Evolutionary conservation across 192 early-diverging fungal species (phyloP).

Genomic region (Podila verticillata): DNA sequence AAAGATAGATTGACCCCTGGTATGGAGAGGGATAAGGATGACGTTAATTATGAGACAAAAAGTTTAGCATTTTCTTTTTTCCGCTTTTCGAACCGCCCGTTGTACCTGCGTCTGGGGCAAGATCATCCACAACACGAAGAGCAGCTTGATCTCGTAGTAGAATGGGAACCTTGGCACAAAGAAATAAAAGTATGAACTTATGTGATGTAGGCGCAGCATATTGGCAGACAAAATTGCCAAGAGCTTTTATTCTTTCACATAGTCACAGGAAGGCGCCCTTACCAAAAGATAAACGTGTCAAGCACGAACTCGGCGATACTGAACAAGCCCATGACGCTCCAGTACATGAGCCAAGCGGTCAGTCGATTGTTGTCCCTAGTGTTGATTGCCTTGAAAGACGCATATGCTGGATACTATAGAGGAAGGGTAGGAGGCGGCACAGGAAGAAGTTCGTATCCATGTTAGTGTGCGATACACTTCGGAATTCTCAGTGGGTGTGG

Average conservation of each 20-base stretch:
- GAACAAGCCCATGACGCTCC: conserved; percentile 49
- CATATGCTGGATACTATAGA: conserved; percentile 45
- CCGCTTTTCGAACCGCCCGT: not conserved
- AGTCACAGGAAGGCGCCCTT: not conserved
- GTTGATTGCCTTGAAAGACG: conserved; percentile 46
- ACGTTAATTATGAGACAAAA: too few species aligned
- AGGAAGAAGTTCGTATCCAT: too few species aligned
- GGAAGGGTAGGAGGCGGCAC: not conserved
- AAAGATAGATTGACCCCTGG: conserved; percentile 47
- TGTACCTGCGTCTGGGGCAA: conserved; percentile 45
- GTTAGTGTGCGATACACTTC: too few species aligned
- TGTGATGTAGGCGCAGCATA: not conserved
- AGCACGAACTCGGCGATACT: conserved; percentile 33
- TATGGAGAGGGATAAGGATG: not conserved
- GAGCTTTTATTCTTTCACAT: not conserved
- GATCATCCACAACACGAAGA: conserved; percentile 50
- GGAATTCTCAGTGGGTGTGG: too few species aligned
- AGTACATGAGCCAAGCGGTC: conserved; percentile 52
- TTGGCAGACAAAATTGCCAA: not conserved
- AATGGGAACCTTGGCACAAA: conserved; percentile 32
- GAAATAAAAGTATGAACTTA: not conserved
- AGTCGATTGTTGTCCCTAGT: conserved; percentile 23
- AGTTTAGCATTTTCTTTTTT: too few species aligned
- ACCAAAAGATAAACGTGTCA: conserved; percentile 49
- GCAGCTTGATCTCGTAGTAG: conserved; percentile 45